Evolutionary conservation across 2,329 filamentous ascomycete species (phyloP).

Genomic region (Periconia macrospinosa): DNA sequence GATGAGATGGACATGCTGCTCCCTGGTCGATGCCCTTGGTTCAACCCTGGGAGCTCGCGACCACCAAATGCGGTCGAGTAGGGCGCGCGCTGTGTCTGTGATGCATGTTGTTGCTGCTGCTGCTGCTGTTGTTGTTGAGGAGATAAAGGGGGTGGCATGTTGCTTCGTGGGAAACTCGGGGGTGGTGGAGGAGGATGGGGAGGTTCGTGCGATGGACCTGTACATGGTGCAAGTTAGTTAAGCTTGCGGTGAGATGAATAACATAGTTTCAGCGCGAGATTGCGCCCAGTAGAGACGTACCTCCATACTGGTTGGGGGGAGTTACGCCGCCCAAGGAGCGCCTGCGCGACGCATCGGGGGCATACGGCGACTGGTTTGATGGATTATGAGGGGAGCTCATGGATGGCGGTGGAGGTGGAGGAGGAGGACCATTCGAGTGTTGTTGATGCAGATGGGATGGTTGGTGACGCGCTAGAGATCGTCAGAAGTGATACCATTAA

Average conservation of each 20-base stretch:
- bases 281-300: constrained; percentile 25
- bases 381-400: constrained; percentile 36
- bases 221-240: constrained; percentile 23
- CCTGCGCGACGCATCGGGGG: constrained; percentile 47
- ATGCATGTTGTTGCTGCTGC: constrained; percentile 40
- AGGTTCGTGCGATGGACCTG: constrained; percentile 40
- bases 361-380: constrained; percentile 42
- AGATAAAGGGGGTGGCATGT: constrained; percentile 55
- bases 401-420: constrained; percentile 37
- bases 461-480: constrained; percentile 31
- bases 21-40: constrained; percentile 57
- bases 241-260: constrained; percentile 10
- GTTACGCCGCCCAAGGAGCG: constrained; percentile 46
- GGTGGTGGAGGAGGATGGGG: constrained; percentile 45
- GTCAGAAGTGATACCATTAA: constrained; percentile 12
- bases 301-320: constrained; percentile 37
- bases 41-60: constrained; percentile 59
- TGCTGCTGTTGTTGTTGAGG: constrained; percentile 46
- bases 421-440: constrained; percentile 33
- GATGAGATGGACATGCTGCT: constrained; percentile 76
- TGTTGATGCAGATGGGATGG: constrained; percentile 32
- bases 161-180: constrained; percentile 46
- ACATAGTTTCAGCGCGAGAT: constrained; percentile 1
- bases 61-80: constrained; percentile 49
- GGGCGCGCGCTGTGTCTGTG: constrained; percentile 48